Base-by-base conservation (phyloP, 495 filamentous ascomycete species). In the Bacidia gigantensis region DNA sequence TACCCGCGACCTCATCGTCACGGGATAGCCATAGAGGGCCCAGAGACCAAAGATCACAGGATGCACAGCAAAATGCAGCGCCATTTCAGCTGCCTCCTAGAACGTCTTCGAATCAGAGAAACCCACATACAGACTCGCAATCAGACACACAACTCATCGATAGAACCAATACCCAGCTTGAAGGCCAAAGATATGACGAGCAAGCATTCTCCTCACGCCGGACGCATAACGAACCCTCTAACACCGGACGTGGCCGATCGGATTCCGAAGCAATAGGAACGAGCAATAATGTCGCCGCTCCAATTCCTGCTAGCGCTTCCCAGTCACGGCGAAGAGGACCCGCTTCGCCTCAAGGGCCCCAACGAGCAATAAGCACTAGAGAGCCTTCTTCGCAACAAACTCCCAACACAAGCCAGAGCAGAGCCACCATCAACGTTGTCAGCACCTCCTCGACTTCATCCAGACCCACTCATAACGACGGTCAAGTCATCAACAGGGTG, bases 401-500 rank as follows among this genome's bases (percentile, higher is more conserved):
- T 26, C 56, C 65, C 1, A 29, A 9, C 10, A 20, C 52, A 18
- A 42, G 46, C 10, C 46, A 69, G 42, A 73, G 62, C 65, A 70
- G 57, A 57, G 73, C 64, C 62, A 71, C 60, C 42, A 71, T 61
- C 52, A 67, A 63, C 39, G 63, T 68, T 61, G 55, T 71, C 69
- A 44, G 41, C 41, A 25, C 72, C 75, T 14, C 72, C 18, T 14
- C 72, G 23, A n/a, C 53, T 11, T 23, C 53, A 46, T 26, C 53
- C 18, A 47, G 39, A 39, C 26, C 51, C 26, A 26, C 41, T 32
- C 51, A 78, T 50, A 80, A 84, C 60, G 73, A 79, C 26, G 81
- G 77, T 64, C 78, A 83, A 44, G 78, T 93, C 20, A 80, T 94
- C 55, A 86, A 86, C 60, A 78, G 84, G 38, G 76, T 92, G 12